Conservation (phyloP, 177 flowering plant species). For the Vitis hybrid region DNA sequence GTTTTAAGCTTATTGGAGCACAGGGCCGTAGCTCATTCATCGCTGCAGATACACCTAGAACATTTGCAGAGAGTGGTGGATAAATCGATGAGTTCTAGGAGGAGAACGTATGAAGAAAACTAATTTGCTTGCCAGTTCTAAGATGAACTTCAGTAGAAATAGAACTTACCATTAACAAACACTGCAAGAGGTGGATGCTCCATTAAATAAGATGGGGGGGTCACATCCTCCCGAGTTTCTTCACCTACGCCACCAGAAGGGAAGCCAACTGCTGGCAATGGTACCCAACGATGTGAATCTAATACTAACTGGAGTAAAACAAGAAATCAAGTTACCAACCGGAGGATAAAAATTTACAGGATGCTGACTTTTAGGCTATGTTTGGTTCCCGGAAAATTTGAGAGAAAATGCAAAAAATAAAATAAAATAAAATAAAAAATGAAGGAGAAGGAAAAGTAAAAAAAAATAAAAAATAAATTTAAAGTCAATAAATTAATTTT, state of each 20-base stretch:
- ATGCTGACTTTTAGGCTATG: too few species aligned
- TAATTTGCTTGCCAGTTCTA: too few species aligned
- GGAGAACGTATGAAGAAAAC: too few species aligned
- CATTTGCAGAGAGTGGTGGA: constrained; percentile 1
- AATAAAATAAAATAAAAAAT: too few species aligned
- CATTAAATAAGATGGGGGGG: constrained; percentile 91
- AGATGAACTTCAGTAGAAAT: neutral
- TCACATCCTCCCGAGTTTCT: constrained; percentile 79
- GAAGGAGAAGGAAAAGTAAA: too few species aligned
- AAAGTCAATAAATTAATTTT: too few species aligned
- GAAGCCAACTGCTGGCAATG: constrained; percentile 84
- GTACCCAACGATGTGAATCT: constrained; percentile 99
- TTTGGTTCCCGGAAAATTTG: too few species aligned
- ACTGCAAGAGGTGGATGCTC: constrained; percentile 99
- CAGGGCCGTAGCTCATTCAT: constrained; percentile 96
- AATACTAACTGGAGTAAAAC: constrained; percentile 62
- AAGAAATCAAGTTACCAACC: constrained; percentile 15
- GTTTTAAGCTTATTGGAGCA: constrained; percentile 89
- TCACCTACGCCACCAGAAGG: constrained; percentile 56
- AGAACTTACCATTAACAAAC: constrained; percentile 75
- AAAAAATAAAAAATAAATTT: too few species aligned
- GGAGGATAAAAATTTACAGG: neutral
- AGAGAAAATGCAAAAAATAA: too few species aligned
- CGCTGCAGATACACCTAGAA: constrained; percentile 85
- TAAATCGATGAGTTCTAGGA: too few species aligned